Evolutionary conservation across 2,329 filamentous ascomycete genomes (phyloP).

Genomic region (Talaromyces sp.): DNA sequence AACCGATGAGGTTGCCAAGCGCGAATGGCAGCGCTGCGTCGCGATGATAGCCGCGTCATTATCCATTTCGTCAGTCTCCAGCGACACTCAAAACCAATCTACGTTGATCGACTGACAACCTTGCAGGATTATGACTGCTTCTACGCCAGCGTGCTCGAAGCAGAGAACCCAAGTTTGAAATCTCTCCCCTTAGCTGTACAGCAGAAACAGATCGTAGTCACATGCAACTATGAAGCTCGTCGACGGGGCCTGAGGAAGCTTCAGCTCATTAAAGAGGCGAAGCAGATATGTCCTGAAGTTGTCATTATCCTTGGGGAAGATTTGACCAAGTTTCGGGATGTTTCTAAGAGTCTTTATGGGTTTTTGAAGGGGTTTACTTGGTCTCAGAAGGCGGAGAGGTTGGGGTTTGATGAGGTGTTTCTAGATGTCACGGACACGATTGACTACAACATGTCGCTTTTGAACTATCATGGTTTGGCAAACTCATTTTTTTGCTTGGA

Average conservation of each 20-base stretch:
- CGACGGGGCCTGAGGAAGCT: conserved; percentile 67
- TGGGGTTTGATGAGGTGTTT: conserved; percentile 86
- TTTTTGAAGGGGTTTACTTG: conserved; percentile 74
- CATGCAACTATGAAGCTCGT: conserved; percentile 91
- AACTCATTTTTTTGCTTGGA: conserved; percentile 80
- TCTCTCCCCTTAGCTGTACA: conserved; percentile 76
- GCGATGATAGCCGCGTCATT: conserved; percentile 67
- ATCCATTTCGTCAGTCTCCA: conserved; percentile 69
- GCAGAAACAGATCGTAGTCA: conserved; percentile 90
- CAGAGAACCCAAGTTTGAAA: conserved; percentile 71
- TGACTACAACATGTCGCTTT: conserved; percentile 70
- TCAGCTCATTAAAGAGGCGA: conserved; percentile 80
- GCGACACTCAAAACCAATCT: neutral
- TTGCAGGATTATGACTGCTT: conserved; percentile 66
- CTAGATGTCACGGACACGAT: conserved; percentile 84
- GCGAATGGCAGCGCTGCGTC: conserved; percentile 24
- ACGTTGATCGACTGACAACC: neutral
- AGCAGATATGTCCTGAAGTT: conserved; percentile 74
- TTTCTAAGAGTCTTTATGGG: conserved; percentile 74
- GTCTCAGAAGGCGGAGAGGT: conserved; percentile 72
- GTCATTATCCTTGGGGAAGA: conserved; percentile 86
- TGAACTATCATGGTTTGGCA: conserved; percentile 64
- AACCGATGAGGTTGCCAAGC: conserved; percentile 6
- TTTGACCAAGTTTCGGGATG: conserved; percentile 78
- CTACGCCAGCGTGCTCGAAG: conserved; percentile 88